Evolutionary conservation across 2,329 filamentous ascomycete species (phyloP), one percentile per base, ranked within the genome.

Genomic region (Fusarium fracticaudum): DNA sequence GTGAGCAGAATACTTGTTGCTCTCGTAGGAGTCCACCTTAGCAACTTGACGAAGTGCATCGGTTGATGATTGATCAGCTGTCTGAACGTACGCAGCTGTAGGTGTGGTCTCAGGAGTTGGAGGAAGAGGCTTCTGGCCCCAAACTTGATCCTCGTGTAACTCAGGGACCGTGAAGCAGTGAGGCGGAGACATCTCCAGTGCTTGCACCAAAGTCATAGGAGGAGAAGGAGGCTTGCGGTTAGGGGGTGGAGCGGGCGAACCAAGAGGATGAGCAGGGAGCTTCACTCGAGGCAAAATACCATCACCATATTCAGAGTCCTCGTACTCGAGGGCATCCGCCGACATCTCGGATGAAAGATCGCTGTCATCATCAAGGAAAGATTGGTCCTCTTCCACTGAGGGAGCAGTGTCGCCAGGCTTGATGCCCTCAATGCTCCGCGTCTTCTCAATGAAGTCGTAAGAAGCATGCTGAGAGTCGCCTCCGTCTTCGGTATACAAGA

Each of bases 271-370:
- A 4, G 77, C 73, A 10, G 83, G 84, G 10, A 84, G 75, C 24
- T 71, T 75, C 37, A 71, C 50, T 13, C 75, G 71, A 18, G 74
- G 70, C 24, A 71, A 62, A 63, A 67, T 61, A 18, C 37, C 63
- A 6, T 76, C 61, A 13, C 65, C 69, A 20, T 79, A 80, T 20
- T 82, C 82, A 2, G 84, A 78, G 12, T 89, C 87, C 5, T 84
- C 82, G 2, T 88, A 64, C 12, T 82, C 83, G 6, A 85, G 76
- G 5, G 84, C 79, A n/a, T 90, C 88, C 4, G 83, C 81, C 2
- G 90, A 92, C 48, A 92, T 75, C 72, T 92, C 90, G 0, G 90
- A 92, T 5, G 90, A 92, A 13, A 92, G 83, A 67, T 92, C 90
- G 60, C 87, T 88, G 20, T 84, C 85, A 45, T 93, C 84, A 26